These are phyloP conservation scores for Neckera pumila DNA, from an alignment of 225 moss, liverwort and hornwort species.

Conservation along the genomic window DNA sequence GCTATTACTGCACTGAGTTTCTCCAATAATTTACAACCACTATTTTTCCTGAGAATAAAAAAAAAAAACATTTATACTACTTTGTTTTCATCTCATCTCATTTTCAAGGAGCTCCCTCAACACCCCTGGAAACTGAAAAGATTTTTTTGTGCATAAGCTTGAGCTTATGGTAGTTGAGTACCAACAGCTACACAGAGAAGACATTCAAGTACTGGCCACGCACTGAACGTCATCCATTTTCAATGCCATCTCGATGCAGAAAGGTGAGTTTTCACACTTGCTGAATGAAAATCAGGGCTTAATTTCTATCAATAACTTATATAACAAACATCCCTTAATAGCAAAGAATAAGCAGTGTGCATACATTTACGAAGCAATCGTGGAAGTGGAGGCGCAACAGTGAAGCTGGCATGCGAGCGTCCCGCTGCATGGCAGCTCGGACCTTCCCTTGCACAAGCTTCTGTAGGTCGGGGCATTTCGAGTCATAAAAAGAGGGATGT, in stretches of 20 bases:
- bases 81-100: not conserved
- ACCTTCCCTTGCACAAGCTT: slow-evolving; percentile 14
- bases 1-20: not conserved
- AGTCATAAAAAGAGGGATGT: slow-evolving; percentile 14
- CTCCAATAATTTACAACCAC: not conserved
- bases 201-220: not conserved
- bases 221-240: not conserved
- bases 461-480: slow-evolving; percentile 20
- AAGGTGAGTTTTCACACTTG: not conserved
- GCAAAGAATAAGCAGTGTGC: not conserved
- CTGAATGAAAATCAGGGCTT: not conserved
- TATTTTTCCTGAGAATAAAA: not conserved
- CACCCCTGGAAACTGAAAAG: not conserved
- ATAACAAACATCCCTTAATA: no score
- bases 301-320: not conserved
- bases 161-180: not conserved
- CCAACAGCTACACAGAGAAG: not conserved
- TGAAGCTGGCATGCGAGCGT: slow-evolving; percentile 32
- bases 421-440: slow-evolving; percentile 8
- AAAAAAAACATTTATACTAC: no score
- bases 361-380: slow-evolving; percentile 43
- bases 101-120: not conserved
- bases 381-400: slow-evolving; percentile 48
- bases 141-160: not conserved
- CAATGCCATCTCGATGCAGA: not conserved